Evolutionary conservation across 2,329 filamentous ascomycete species (phyloP), one percentile per base, ranked within the genome.

Genomic region (Fusarium sp.): DNA sequence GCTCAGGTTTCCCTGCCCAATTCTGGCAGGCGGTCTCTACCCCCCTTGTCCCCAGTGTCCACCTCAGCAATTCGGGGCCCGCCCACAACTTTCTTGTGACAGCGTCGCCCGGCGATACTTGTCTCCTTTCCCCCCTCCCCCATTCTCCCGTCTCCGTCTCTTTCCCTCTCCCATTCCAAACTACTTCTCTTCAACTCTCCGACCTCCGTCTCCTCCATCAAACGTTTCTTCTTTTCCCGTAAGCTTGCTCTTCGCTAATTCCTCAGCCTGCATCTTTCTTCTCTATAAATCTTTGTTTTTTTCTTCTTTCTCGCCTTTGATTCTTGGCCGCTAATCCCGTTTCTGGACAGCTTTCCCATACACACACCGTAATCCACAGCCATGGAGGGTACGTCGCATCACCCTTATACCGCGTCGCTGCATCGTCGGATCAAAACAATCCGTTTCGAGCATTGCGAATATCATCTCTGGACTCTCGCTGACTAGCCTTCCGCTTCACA

Each of bases 311-410:
- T 60, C 30, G 24, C 59, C 51, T 66, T 59, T 40, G 57, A 61
- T 58, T 65, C 59, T 65, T 67, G 64, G 67, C 71, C 71, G 68
- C 72, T 74, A 74, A 74, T 73, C 70, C 71, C 71, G 68, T 74
- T 73, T 73, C 71, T 73, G 72, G 72, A 74, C 71, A 77, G 75
- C 71, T 74, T 76, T 74, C 74, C 53, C 67, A 69, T 69, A 69
- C 62, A 64, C 66, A 72, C 73, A 72, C 67, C 71, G 67, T 73
- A 77, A 85, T 81, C 81, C 78, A 78, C 79, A 82, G 83, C 79
- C 78, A 87, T 87, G 85, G 85, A 85, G 81, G 83, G 83, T 85
- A 83, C 74, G 82, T 73, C 73, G 71, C 66, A 73, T 74, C 70
- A 36, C 34, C 17, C 34, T 36, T 17, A 73, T 56, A 68, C 71